Evolutionary conservation across 2,329 filamentous ascomycete species (phyloP).

Genomic region (Penicillium italicum): DNA sequence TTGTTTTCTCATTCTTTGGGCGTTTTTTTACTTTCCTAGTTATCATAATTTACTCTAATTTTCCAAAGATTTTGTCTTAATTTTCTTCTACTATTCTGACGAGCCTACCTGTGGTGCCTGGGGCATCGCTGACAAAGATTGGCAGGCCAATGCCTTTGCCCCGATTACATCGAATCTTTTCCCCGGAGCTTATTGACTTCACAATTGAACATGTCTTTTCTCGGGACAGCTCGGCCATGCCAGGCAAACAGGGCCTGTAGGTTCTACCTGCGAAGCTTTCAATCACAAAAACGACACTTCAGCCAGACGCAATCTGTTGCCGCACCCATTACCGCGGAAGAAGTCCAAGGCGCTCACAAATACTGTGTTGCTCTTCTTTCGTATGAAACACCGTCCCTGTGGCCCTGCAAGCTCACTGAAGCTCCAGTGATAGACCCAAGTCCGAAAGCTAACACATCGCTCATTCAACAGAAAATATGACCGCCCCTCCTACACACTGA

Average conservation of each 20-base stretch:
- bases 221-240: slow-evolving; percentile 20
- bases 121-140: slow-evolving; percentile 9
- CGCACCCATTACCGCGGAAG: slow-evolving; percentile 32
- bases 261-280: slow-evolving; percentile 1
- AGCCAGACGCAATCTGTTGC: slow-evolving; percentile 18
- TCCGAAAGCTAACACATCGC: not conserved
- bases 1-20: not conserved
- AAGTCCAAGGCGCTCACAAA: slow-evolving; percentile 53
- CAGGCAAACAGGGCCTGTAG: slow-evolving; percentile 16
- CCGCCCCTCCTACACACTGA: slow-evolving; percentile 79
- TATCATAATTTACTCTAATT: not conserved
- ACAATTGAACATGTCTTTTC: slow-evolving; percentile 18
- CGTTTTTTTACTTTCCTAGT: not conserved
- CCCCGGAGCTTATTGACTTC: slow-evolving; percentile 4
- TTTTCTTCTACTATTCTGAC: not conserved
- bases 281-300: slow-evolving; percentile 23
- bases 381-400: slow-evolving; percentile 33
- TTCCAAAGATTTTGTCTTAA: too few relatives aligned
- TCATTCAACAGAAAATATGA: slow-evolving; percentile 67
- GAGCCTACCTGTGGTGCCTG: not conserved
- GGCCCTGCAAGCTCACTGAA: not conserved
- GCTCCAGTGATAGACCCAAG: not conserved
- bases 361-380: slow-evolving; percentile 59
- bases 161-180: slow-evolving; percentile 18
- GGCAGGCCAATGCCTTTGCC: slow-evolving; percentile 18